These are phyloP conservation scores for Daldinia grandis DNA, from an alignment of 495 filamentous ascomycete species.

Conservation along the genomic window DNA sequence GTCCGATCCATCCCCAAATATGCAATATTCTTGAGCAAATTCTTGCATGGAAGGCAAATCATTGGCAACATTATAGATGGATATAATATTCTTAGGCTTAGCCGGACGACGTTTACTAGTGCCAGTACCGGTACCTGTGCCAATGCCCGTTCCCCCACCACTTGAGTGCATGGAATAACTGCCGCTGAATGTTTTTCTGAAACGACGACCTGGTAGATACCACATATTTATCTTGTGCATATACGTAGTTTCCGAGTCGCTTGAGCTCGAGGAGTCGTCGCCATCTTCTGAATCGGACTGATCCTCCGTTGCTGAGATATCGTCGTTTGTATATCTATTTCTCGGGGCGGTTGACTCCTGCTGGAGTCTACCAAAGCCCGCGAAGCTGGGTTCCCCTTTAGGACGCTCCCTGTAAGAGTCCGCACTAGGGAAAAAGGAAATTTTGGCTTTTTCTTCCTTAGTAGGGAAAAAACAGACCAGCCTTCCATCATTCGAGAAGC, in stretches of 20 bases:
- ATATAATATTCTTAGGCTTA: conserved; percentile 65
- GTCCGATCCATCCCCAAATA: conserved; percentile 80
- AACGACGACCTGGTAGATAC: conserved; percentile 55
- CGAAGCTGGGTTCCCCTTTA: conserved; percentile 76
- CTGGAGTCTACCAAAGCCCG: conserved; percentile 82
- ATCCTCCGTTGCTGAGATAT: conserved; percentile 61
- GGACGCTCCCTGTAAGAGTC: conserved; percentile 69
- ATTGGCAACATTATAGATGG: conserved; percentile 72
- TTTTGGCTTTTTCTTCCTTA: conserved; percentile 75
- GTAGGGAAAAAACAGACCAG: conserved; percentile 89
- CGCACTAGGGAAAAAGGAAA: conserved; percentile 65
- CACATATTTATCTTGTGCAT: conserved; percentile 59
- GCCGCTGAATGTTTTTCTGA: conserved; percentile 57
- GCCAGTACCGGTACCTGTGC: conserved; percentile 60
- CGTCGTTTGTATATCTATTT: conserved; percentile 56
- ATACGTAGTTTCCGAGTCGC: conserved; percentile 75
- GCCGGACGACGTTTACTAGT: conserved; percentile 52
- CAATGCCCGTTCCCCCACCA: conserved; percentile 60
- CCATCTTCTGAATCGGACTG: conserved; percentile 67
- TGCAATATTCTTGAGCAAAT: conserved; percentile 79
- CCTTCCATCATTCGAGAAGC: conserved; percentile 79
- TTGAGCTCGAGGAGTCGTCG: conserved; percentile 70
- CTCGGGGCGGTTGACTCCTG: conserved; percentile 59
- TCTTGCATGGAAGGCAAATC: conserved; percentile 78
- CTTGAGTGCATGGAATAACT: conserved; percentile 59